Evolutionary conservation across 208 protist species (phyloP).

Genomic region (Strigomonas culicis): DNA sequence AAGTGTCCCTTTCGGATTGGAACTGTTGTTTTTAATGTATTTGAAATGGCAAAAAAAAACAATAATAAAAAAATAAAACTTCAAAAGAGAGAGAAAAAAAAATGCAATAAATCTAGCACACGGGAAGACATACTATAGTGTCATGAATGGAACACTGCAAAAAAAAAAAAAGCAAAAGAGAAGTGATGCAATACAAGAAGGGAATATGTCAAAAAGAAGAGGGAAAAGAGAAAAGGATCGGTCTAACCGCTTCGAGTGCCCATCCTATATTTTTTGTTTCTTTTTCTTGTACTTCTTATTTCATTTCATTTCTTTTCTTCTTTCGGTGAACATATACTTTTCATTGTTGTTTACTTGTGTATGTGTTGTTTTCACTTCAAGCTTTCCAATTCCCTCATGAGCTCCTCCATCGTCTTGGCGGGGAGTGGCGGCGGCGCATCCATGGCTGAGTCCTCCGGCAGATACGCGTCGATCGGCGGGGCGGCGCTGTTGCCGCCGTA

Average conservation of each 20-base stretch:
- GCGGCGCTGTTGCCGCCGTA: background rate
- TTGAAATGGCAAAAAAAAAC: background rate
- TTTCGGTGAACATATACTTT: background rate
- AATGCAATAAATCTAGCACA: constrained; percentile 1
- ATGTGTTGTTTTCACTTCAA: constrained; percentile 2
- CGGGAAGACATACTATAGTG: background rate
- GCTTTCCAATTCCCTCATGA: background rate
- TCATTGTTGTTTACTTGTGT: background rate
- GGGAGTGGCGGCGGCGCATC: constrained; percentile 16
- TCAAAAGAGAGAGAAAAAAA: constrained; percentile 11
- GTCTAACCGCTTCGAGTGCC: background rate
- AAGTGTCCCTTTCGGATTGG: background rate
- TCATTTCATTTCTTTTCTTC: constrained; percentile 2
- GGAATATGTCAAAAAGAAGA: constrained; percentile 13
- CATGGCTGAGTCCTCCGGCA: constrained; percentile 12
- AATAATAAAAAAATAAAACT: constrained; percentile 4
- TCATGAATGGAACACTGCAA: background rate
- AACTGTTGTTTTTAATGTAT: background rate
- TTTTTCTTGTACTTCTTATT: background rate
- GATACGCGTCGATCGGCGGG: background rate
- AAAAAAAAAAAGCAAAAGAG: constrained; percentile 8
- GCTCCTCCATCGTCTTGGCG: constrained; percentile 28
- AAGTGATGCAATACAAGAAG: constrained; percentile 14
- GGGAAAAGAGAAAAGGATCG: background rate
- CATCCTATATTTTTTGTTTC: background rate